Percentiles rank a stretch among this genome's conserved stretches.
Evolutionary conservation across 2,329 filamentous ascomycete species (phyloP).

Genomic region (Chrysosporium queenslandicum): DNA sequence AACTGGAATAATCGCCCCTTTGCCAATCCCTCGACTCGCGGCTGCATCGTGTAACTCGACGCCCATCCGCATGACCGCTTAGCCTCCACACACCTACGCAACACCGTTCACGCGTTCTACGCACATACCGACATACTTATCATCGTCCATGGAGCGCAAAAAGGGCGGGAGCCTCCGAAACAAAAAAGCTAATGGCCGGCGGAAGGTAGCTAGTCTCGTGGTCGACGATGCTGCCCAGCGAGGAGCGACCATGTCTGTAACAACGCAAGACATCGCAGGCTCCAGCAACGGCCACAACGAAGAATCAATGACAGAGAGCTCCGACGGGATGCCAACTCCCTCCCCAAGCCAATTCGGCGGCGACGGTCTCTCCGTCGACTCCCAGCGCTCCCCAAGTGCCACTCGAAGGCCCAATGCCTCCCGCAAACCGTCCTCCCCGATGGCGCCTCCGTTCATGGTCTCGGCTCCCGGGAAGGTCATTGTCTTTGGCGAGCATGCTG

Average conservation of each 20-base stretch:
- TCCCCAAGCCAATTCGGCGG: constrained; percentile 21
- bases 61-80: background rate
- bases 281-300: constrained; percentile 12
- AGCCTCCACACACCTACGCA: background rate
- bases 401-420: constrained; percentile 15
- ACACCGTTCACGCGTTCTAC: constrained; percentile 3
- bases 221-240: constrained; percentile 19
- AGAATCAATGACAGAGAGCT: constrained; percentile 22
- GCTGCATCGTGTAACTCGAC: background rate
- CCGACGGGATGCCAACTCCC: constrained; percentile 25
- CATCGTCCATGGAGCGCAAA: constrained; percentile 15
- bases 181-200: constrained; percentile 21
- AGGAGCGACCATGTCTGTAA: constrained; percentile 18
- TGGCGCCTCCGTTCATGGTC: constrained; percentile 89
- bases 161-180: constrained; percentile 26
- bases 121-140: background rate
- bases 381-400: constrained; percentile 12
- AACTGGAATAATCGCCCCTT: too few relatives aligned
- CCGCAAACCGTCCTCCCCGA: constrained; percentile 44
- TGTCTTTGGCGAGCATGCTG: constrained; percentile 93
- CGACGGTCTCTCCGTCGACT: constrained; percentile 18
- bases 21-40: too few relatives aligned
- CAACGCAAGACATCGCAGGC: constrained; percentile 4
- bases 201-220: constrained; percentile 25
- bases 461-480: constrained; percentile 97